Conservation (phyloP, 768 basidiomycete genomes). For the Suillus lakei region DNA sequence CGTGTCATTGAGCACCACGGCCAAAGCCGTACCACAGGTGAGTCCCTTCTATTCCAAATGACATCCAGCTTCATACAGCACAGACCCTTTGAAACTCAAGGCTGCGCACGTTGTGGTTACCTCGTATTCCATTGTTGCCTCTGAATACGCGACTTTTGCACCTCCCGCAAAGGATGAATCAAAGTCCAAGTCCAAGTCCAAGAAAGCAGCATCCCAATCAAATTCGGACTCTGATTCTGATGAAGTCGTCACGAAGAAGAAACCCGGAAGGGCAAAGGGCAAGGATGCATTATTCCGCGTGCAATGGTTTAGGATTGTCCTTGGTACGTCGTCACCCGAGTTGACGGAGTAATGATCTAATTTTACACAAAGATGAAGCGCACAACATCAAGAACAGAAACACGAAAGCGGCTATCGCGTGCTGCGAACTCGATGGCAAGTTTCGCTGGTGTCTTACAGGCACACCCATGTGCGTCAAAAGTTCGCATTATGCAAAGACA, state of each 20-base stretch:
- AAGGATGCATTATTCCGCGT: constrained; percentile 76
- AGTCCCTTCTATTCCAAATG: constrained; percentile 18
- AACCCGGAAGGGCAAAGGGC: constrained; percentile 44
- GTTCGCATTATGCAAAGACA: constrained; percentile 27
- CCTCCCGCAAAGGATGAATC: constrained; percentile 60
- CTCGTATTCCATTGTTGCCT: constrained; percentile 83
- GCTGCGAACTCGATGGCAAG: constrained; percentile 75
- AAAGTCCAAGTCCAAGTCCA: constrained; percentile 48
- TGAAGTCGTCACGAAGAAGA: constrained; percentile 42
- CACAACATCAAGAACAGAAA: constrained; percentile 92
- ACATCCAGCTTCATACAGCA: not conserved
- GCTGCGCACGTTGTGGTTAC: constrained; percentile 80
- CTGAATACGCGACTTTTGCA: constrained; percentile 66
- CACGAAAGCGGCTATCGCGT: constrained; percentile 79
- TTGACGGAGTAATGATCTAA: not conserved
- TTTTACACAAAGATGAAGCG: constrained; percentile 72
- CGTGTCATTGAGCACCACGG: constrained; percentile 88
- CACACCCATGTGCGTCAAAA: constrained; percentile 63
- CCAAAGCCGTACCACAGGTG: constrained; percentile 68
- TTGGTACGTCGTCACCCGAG: constrained; percentile 56
- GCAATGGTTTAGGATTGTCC: constrained; percentile 84
- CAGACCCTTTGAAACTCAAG: constrained; percentile 60
- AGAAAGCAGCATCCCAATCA: constrained; percentile 28
- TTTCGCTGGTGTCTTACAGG: constrained; percentile 91
- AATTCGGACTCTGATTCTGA: constrained; percentile 42